phyloP scores from a whole-genome alignment of 495 filamentous ascomycete genomes.

The Podospora anserina region DNA sequence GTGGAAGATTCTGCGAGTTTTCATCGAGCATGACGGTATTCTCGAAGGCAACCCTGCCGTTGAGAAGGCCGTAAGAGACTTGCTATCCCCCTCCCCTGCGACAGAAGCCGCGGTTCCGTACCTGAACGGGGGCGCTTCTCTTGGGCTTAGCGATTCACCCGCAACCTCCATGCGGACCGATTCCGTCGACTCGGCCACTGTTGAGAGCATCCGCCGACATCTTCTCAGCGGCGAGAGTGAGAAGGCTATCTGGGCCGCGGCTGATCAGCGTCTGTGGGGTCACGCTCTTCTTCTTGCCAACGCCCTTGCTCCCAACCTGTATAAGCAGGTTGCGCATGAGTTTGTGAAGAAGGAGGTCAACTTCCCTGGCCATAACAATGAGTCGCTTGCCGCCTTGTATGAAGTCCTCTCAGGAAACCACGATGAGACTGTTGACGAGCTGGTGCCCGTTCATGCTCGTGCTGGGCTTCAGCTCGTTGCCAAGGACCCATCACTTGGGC shows the following conservation, averaged over 20 bases:
- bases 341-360: slow-evolving; percentile 93
- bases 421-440: slow-evolving; percentile 91
- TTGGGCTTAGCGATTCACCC: slow-evolving; percentile 23
- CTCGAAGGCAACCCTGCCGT: slow-evolving; percentile 71
- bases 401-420: slow-evolving; percentile 89
- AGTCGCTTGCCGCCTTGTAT: slow-evolving; percentile 86
- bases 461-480: slow-evolving; percentile 88
- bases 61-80: slow-evolving; percentile 66
- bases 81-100: slow-evolving; percentile 60
- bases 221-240: slow-evolving; percentile 80
- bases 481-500: slow-evolving; percentile 56
- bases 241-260: slow-evolving; percentile 89
- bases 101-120: slow-evolving; percentile 33
- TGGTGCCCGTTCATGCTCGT: slow-evolving; percentile 91
- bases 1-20: slow-evolving; percentile 77
- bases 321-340: slow-evolving; percentile 90
- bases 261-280: slow-evolving; percentile 91
- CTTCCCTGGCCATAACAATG: slow-evolving; percentile 66
- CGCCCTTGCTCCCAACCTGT: slow-evolving; percentile 63
- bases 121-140: slow-evolving; percentile 30
- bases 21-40: slow-evolving; percentile 83
- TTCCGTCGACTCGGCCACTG: slow-evolving; percentile 59
- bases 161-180: slow-evolving; percentile 49
- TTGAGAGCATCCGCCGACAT: slow-evolving; percentile 65
- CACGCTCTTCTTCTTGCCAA: slow-evolving; percentile 92